These are phyloP conservation scores for Leptomonas pyrrhocoris DNA, from an alignment of 208 protist species.

Conservation along the genomic window DNA sequence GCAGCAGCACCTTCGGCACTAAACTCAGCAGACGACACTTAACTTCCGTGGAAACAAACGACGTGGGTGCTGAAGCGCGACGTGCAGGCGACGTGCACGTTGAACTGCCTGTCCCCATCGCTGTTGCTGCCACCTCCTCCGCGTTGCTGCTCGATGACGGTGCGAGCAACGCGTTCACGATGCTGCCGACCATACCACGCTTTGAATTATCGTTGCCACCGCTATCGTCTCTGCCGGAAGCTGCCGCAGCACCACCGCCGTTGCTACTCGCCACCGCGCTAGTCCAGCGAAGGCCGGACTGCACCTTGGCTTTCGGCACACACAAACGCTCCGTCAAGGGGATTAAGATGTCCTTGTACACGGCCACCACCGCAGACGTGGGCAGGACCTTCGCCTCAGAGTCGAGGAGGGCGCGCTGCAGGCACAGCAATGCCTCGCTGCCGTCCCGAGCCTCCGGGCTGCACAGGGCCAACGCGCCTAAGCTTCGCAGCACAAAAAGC, in stretches of 20 bases:
- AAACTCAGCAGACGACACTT: constrained; percentile 72
- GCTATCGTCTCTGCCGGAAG: not conserved
- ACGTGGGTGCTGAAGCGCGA: not conserved
- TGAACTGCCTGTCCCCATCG: not conserved
- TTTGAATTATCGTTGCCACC: not conserved
- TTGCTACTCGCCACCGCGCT: not conserved
- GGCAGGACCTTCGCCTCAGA: constrained; percentile 42
- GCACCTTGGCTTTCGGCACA: constrained; percentile 32
- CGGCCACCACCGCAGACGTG: constrained; percentile 25
- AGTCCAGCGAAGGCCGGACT: constrained; percentile 23
- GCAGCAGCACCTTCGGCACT: constrained; percentile 71
- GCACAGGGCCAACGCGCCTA: constrained; percentile 53
- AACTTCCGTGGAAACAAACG: constrained; percentile 47
- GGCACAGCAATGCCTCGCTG: constrained; percentile 53
- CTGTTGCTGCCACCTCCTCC: not conserved
- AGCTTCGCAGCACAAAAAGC: constrained; percentile 48
- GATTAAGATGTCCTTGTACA: constrained; percentile 83
- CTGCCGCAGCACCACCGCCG: not conserved
- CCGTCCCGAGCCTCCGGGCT: constrained; percentile 38
- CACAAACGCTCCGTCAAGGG: constrained; percentile 78
- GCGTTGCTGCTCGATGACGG: constrained; percentile 1
- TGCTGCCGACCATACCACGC: constrained; percentile 10
- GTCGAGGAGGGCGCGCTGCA: constrained; percentile 72
- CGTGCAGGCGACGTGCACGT: not conserved
- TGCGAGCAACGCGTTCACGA: constrained; percentile 24